A percentile compares a stretch with the other conserved stretches of the same genome.
These are phyloP conservation scores for Emiliania huxleyi DNA, from an alignment of 78 protist species.

Conservation along the genomic window DNA sequence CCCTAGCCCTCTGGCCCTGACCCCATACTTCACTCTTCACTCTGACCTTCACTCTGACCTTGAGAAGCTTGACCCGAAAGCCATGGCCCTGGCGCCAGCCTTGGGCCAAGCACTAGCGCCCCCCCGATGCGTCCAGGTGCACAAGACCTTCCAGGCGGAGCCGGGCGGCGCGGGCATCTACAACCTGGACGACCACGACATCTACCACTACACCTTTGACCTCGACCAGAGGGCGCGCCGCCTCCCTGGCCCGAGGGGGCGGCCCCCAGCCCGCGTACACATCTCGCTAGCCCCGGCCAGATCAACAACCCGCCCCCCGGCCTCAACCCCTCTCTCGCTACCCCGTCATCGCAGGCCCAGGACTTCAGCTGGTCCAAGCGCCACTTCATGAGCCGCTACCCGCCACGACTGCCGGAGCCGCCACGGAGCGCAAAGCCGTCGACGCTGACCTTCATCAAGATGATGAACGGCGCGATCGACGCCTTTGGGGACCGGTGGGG, in stretches of 20 bases:
- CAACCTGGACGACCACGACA: neutral
- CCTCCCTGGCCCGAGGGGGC: no score
- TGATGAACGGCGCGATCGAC: neutral
- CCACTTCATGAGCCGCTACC: neutral
- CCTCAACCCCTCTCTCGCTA: no score
- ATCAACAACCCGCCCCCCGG: no score
- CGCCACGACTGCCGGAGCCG: neutral
- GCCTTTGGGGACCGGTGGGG: neutral
- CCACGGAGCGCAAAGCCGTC: neutral
- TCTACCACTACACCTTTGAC: conserved; percentile 24
- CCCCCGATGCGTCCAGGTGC: neutral
- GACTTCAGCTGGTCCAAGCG: neutral
- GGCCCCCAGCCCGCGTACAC: no score
- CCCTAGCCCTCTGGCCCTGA: no score
- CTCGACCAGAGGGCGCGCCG: no score
- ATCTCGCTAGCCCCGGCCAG: no score
- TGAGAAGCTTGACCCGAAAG: neutral
- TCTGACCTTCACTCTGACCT: no score
- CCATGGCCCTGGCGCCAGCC: neutral
- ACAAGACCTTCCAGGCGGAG: neutral
- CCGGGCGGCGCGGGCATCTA: neutral
- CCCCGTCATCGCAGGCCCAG: no score
- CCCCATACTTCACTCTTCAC: no score
- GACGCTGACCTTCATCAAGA: neutral
- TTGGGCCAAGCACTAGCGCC: neutral